Percentiles rank a stretch among this genome's conserved stretches.
Conservation (phyloP, 2,329 filamentous ascomycete genomes). For the Helminthosporium solani region DNA sequence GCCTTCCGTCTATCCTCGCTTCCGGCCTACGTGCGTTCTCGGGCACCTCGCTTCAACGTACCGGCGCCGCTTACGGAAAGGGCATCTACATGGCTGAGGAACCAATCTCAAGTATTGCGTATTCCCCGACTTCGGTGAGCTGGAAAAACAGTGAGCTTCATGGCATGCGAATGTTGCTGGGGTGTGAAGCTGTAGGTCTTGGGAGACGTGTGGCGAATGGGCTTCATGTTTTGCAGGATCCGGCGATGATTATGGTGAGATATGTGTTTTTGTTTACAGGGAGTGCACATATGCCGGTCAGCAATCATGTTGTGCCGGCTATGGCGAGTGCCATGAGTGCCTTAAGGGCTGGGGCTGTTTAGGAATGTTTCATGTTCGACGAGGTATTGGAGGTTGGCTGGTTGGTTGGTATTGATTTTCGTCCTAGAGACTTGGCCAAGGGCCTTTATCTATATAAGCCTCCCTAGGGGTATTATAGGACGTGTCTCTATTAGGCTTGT, state of each 20-base stretch:
- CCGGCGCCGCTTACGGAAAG: slow-evolving; percentile 33
- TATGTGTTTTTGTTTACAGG: slow-evolving; percentile 32
- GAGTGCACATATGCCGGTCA: slow-evolving; percentile 15
- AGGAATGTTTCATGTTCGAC: not conserved
- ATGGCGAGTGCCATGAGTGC: slow-evolving; percentile 19
- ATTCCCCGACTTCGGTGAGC: slow-evolving; percentile 18
- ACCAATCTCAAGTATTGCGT: slow-evolving; percentile 25
- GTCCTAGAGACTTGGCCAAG: no score
- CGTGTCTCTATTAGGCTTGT: no score
- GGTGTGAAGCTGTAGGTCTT: slow-evolving; percentile 29
- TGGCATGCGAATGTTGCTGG: slow-evolving; percentile 32
- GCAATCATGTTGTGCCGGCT: slow-evolving; percentile 16
- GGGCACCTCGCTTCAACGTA: slow-evolving; percentile 32
- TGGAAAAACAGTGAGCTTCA: slow-evolving; percentile 30
- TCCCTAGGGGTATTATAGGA: no score
- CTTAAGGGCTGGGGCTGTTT: slow-evolving; percentile 20
- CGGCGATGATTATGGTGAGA: slow-evolving; percentile 33
- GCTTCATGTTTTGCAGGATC: slow-evolving; percentile 32
- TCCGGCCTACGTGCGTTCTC: slow-evolving; percentile 29
- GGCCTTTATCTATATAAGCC: no score
- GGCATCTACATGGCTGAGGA: slow-evolving; percentile 38
- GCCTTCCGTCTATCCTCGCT: slow-evolving; percentile 33
- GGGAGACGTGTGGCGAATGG: slow-evolving; percentile 18
- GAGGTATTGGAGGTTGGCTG: no score
- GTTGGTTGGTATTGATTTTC: no score